phyloP scores from a whole-genome alignment of 495 filamentous ascomycete species.

The Tuber indicum region DNA sequence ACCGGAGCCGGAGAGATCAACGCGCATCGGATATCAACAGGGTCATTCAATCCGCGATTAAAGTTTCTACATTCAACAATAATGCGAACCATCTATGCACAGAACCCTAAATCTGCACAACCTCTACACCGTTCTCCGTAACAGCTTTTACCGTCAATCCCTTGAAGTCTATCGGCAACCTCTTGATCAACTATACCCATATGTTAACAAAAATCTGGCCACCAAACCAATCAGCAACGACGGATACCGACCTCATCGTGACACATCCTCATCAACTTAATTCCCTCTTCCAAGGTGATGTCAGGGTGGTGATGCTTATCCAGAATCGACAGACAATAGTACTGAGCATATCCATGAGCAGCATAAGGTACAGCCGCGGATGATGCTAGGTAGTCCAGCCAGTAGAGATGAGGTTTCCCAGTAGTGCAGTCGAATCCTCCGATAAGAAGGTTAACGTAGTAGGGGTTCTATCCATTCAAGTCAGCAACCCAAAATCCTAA shows the following conservation, averaged over 20 bases:
- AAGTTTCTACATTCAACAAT: neutral
- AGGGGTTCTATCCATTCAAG: slow-evolving; percentile 55
- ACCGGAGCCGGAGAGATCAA: neutral
- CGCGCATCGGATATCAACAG: neutral
- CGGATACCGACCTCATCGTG: slow-evolving; percentile 62
- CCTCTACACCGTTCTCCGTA: slow-evolving; percentile 81
- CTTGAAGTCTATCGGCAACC: slow-evolving; percentile 98
- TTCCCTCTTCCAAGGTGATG: slow-evolving; percentile 74
- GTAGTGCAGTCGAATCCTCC: slow-evolving; percentile 87
- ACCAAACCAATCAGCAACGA: slow-evolving; percentile 4
- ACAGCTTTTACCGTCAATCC: slow-evolving; percentile 87
- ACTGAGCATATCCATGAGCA: slow-evolving; percentile 96
- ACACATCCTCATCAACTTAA: slow-evolving; percentile 82
- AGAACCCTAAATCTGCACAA: slow-evolving; percentile 51
- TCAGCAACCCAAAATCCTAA: slow-evolving; percentile 10
- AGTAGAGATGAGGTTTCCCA: slow-evolving; percentile 81
- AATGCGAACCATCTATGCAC: neutral
- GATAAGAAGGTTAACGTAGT: slow-evolving; percentile 90
- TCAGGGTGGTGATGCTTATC: slow-evolving; percentile 98
- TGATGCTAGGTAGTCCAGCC: slow-evolving; percentile 93
- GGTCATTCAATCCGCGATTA: neutral
- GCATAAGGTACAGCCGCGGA: slow-evolving; percentile 85
- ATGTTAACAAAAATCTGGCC: slow-evolving; percentile 12
- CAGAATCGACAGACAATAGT: slow-evolving; percentile 71
- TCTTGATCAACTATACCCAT: slow-evolving; percentile 54